A percentile compares a stretch with the other conserved stretches of the same genome.
Conservation (phyloP, 2,329 filamentous ascomycete species). For the Lizonia empirigonia region DNA sequence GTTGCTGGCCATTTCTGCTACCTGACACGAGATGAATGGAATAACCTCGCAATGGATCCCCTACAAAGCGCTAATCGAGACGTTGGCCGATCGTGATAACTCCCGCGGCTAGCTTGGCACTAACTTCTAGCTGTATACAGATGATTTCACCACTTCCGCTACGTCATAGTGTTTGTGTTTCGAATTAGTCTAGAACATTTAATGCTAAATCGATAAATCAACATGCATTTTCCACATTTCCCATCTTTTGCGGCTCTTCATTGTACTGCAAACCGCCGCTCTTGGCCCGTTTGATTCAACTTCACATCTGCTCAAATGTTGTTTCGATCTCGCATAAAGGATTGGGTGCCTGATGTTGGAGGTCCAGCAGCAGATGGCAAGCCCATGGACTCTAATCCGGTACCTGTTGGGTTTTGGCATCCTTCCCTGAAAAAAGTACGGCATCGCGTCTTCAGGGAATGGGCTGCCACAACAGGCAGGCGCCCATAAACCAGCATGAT, state of each 20-base stretch:
- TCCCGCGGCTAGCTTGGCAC: slow-evolving; percentile 6
- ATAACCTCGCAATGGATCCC: not conserved
- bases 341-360: slow-evolving; percentile 14
- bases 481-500: too few relatives aligned
- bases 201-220: not conserved
- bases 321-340: slow-evolving; percentile 9
- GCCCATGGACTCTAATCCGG: slow-evolving; percentile 25
- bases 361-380: slow-evolving; percentile 16
- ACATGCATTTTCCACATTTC: slow-evolving; percentile 1
- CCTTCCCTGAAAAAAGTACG: slow-evolving; percentile 48
- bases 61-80: not conserved
- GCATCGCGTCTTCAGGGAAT: slow-evolving; percentile 49
- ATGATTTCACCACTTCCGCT: slow-evolving; percentile 14
- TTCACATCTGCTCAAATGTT: slow-evolving; percentile 1
- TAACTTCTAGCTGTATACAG: not conserved
- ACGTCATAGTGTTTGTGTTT: slow-evolving; percentile 7
- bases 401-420: slow-evolving; percentile 56
- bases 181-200: not conserved
- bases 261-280: not conserved
- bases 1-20: too few relatives aligned
- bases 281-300: not conserved
- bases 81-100: not conserved
- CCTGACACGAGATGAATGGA: too few relatives aligned
- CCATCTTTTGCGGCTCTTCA: not conserved
- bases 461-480: too few relatives aligned